These are phyloP conservation scores for Grigorovia jiainica DNA, from an alignment of 805 yeast genomes.

Conservation along the genomic window DNA sequence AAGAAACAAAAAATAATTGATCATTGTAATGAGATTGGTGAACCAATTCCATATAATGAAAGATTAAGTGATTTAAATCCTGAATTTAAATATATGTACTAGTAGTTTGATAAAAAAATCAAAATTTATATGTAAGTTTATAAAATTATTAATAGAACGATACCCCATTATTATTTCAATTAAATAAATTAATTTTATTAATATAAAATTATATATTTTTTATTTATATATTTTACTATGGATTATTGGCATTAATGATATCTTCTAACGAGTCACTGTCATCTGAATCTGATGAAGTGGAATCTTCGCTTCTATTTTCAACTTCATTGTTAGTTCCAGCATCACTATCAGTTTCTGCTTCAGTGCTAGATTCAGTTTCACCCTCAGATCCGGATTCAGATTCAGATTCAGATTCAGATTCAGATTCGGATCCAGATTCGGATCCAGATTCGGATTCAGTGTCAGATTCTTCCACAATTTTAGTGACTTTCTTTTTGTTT, in stretches of 20 bases:
- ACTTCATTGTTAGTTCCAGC: not conserved
- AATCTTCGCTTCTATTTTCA: too few relatives aligned
- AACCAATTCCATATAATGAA: slow-evolving; percentile 29
- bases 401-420: not conserved
- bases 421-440: slow-evolving; percentile 2
- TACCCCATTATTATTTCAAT: too few relatives aligned
- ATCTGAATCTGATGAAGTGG: not conserved
- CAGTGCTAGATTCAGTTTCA: too few relatives aligned
- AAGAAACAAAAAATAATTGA: slow-evolving; percentile 30
- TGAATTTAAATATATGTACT: slow-evolving; percentile 38
- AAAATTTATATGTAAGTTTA: too few relatives aligned
- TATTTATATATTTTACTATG: too few relatives aligned
- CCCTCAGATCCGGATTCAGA: not conserved
- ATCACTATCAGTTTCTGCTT: not conserved
- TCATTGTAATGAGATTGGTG: slow-evolving; percentile 23
- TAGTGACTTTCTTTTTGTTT: slow-evolving; percentile 10
- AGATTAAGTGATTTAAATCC: slow-evolving; percentile 34
- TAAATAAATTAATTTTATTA: too few relatives aligned
- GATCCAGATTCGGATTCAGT: slow-evolving; percentile 12
- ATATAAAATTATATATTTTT: too few relatives aligned
- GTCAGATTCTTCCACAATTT: slow-evolving; percentile 19
- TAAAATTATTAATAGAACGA: too few relatives aligned
- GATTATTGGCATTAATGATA: not conserved
- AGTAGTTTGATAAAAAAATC: too few relatives aligned
- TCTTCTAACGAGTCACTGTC: not conserved